Conservation (phyloP, 352 stramenopile genomes). For the Globisporangium splendens region DNA sequence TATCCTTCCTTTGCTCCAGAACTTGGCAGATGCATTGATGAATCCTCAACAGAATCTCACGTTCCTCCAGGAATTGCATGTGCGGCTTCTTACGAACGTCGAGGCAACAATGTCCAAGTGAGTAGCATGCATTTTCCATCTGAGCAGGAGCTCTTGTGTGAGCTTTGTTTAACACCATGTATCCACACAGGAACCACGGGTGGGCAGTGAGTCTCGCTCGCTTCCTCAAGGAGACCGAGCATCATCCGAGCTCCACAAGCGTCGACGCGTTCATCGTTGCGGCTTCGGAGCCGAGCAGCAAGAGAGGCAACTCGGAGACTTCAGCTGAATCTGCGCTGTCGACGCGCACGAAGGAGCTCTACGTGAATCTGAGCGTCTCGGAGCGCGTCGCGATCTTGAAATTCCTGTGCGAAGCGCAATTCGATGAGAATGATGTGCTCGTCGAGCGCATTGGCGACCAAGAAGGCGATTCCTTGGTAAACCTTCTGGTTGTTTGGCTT, state of each 20-base stretch:
- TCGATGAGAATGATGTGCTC: slow-evolving; percentile 58
- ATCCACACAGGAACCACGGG: slow-evolving; percentile 26
- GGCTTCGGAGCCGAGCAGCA: slow-evolving; percentile 8
- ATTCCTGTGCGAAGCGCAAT: slow-evolving; percentile 59
- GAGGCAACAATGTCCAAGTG: slow-evolving; percentile 46
- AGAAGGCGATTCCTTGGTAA: slow-evolving; percentile 44
- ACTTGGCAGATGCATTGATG: slow-evolving; percentile 33
- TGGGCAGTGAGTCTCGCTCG: slow-evolving; percentile 45
- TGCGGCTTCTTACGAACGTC: slow-evolving; percentile 41
- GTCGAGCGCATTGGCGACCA: slow-evolving; percentile 53
- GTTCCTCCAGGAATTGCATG: slow-evolving; percentile 45
- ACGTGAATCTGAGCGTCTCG: slow-evolving; percentile 36
- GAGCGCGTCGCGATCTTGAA: slow-evolving; percentile 54
- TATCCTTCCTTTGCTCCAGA: slow-evolving; percentile 9
- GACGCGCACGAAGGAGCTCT: slow-evolving; percentile 25
- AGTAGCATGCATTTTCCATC: slow-evolving; percentile 14
- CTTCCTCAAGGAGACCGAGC: slow-evolving; percentile 39
- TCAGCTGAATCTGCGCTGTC: slow-evolving; percentile 8
- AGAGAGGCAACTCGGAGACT: slow-evolving; percentile 2
- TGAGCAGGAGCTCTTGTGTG: too few species aligned
- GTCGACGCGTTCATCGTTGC: slow-evolving; percentile 11
- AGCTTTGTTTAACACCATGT: not conserved
- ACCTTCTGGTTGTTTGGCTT: not conserved
- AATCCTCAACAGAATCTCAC: slow-evolving; percentile 21
- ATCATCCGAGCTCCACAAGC: slow-evolving; percentile 12